Base-by-base conservation (phyloP, 1,139 yeast genomes). In the Kazachstania sp. region DNA sequence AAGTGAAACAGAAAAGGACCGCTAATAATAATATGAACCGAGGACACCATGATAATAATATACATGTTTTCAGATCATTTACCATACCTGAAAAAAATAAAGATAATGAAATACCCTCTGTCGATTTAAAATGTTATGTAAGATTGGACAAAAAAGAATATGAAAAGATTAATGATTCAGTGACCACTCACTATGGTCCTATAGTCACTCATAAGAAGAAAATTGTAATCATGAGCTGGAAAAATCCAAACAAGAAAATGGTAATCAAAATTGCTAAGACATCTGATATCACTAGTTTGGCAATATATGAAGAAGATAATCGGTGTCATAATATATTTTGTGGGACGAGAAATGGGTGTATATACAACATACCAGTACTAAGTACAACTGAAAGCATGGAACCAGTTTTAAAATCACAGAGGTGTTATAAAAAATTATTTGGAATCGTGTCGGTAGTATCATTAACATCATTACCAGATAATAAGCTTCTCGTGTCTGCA, bases 401-500 rank as follows among this genome's bases (percentile, higher is more conserved):
- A 31, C 28, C 43, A 13, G 26, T 7, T 29, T 3, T 15, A 20
- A 16, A 13, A 11, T n/a, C 12, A 11, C 37, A 9, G 13, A 15
- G 30, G 18, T 32, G 34, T 20, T 19, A 28, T n/a, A 40, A 45
- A 9, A 36, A 37, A 23, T 4, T 37, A 4, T 26, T 20, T 29
- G 32, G 32, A 16, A 31, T 37, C 3, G 29, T 41, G 18, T 34
- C 46, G 3, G 26, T 46, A 2, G 34, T 46, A 18, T 46, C 48
- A 2, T 9, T 42, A 2, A 12, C 7, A 9, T 12, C 31, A 7
- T 12, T 35, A 12, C 4, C 11, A 4, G 37, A 43, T 23, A 34
- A 28, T 6, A 32, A 19, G 23, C 5, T 46, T 15, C 12, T 46
- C 2, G 16, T 46, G 13, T 46, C 51, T 9, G 35, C 37, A 8